Percentiles rank a stretch among this genome's conserved stretches.
Conservation (phyloP, 2,329 filamentous ascomycete genomes). For the Aspergillus glaucus region DNA sequence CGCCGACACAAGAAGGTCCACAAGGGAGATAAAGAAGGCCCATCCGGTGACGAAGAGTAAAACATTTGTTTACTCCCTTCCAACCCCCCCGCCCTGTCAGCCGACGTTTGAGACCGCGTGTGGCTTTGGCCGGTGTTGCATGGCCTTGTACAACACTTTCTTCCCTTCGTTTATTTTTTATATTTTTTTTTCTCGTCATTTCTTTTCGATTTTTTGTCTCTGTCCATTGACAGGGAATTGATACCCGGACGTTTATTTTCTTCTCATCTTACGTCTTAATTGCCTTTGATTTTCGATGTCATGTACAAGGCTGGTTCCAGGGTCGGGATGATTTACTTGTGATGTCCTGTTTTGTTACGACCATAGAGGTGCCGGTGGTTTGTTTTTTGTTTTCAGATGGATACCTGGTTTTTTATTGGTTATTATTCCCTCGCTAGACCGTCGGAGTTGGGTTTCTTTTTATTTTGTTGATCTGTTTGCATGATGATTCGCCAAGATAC, state of each 20-base stretch:
- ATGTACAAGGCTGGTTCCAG: slow-evolving; percentile 5
- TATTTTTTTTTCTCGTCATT: slow-evolving; percentile 11
- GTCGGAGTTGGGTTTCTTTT: slow-evolving; percentile 19
- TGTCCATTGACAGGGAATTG: slow-evolving; percentile 18
- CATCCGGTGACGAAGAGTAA: slow-evolving; percentile 37
- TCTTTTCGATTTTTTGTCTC: slow-evolving; percentile 10
- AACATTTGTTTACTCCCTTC: slow-evolving; percentile 16
- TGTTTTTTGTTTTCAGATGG: slow-evolving; percentile 14
- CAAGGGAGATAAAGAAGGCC: slow-evolving; percentile 54
- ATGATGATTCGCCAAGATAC: slow-evolving; percentile 1
- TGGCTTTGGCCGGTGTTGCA: slow-evolving; percentile 4
- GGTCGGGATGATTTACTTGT: neutral
- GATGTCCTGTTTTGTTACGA: slow-evolving; percentile 24
- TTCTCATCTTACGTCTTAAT: slow-evolving; percentile 10
- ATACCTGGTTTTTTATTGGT: slow-evolving; percentile 18
- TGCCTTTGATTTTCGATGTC: slow-evolving; percentile 10
- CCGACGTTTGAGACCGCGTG: slow-evolving; percentile 3
- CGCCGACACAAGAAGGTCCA: slow-evolving; percentile 94
- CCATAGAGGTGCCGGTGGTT: slow-evolving; percentile 35
- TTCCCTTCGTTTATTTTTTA: slow-evolving; percentile 16
- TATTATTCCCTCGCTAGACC: slow-evolving; percentile 32
- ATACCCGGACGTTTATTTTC: slow-evolving; percentile 18
- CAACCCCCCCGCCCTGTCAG: neutral
- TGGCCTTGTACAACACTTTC: slow-evolving; percentile 28
- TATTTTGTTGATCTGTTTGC: slow-evolving; percentile 2